Base-by-base conservation (phyloP, 495 filamentous ascomycete genomes). In the Penicillium soppii region DNA sequence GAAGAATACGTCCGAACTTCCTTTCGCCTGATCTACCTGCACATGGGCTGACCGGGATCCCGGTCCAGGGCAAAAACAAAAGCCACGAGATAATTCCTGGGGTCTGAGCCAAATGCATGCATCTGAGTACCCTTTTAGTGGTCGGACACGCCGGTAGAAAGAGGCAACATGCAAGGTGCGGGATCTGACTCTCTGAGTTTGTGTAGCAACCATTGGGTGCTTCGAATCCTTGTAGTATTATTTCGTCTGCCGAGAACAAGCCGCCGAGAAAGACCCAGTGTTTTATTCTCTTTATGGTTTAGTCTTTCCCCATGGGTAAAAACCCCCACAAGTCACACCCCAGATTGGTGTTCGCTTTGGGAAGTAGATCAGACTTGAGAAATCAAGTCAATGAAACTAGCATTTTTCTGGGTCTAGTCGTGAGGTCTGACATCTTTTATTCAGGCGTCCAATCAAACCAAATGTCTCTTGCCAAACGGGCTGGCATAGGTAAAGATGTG, bases 331-430 rank as follows among this genome's bases (percentile, higher is more conserved):
- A 20, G n/a, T 43, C 23, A 25, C 42, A 45, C 16, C 44, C 45
- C 25, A 30, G 37, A 25, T 41, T 47, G 13, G 23, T 12, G 5
- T 40, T 36, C 47, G 47, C 15, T 49, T 49, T n/a, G 16, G 47
- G 47, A 49, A 54, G 37, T 49, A 49, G 54, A 53, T 57, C 50
- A 25, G 43, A 48, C 26, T 7, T 23, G 13, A 7, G 16, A 17
- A n/a, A n/a, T 39, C 23, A 29, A 20, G 23, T 13, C 45, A 47
- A 27, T 27, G 12, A 15, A 22, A 9, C 17, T 43, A 51, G 8
- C 10, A 12, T 40, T 29, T 7, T 22, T 25, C 22, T 52, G 13
- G 39, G 50, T 13, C 19, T 35, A 33, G 36, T 22, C 21, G 12
- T 42, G 42, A 25, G 19, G 25, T 10, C 43, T 17, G 45, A 21